phyloP scores from a whole-genome alignment of 805 yeast genomes.

The Komagataella mondaviorum region DNA sequence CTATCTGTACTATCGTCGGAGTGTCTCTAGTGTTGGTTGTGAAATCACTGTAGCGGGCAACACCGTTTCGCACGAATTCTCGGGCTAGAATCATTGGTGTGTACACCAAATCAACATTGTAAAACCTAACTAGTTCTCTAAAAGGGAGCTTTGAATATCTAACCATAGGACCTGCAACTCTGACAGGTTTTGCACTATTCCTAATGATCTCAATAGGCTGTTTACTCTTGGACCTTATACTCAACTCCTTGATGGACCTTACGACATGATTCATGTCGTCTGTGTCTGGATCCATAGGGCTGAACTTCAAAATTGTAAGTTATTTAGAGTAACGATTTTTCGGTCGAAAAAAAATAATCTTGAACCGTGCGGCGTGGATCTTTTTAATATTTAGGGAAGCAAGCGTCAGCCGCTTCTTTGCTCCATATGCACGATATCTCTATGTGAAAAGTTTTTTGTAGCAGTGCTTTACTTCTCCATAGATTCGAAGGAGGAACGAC shows the following conservation, averaged over 20 bases:
- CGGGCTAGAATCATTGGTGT: conserved; percentile 95
- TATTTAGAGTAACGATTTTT: too few relatives aligned
- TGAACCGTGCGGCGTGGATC: background rate
- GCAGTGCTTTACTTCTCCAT: background rate
- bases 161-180: conserved; percentile 91
- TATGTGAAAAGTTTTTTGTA: background rate
- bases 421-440: background rate
- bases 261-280: background rate
- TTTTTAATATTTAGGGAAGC: background rate
- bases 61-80: conserved; percentile 76
- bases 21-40: conserved; percentile 61
- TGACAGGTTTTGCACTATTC: conserved; percentile 30
- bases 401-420: background rate
- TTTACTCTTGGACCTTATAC: background rate
- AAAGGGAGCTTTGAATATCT: conserved; percentile 91
- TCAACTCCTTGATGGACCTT: background rate
- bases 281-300: background rate
- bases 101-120: conserved; percentile 71
- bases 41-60: conserved; percentile 77
- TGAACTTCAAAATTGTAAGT: background rate
- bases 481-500: background rate
- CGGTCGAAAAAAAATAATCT: too few relatives aligned
- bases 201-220: background rate
- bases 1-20: conserved; percentile 79
- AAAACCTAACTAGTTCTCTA: conserved; percentile 64